Percentiles rank a stretch among this genome's conserved stretches.
These are phyloP conservation scores for Fusarium verticillioides DNA, from an alignment of 2,329 filamentous ascomycete genomes.

Conservation along the genomic window DNA sequence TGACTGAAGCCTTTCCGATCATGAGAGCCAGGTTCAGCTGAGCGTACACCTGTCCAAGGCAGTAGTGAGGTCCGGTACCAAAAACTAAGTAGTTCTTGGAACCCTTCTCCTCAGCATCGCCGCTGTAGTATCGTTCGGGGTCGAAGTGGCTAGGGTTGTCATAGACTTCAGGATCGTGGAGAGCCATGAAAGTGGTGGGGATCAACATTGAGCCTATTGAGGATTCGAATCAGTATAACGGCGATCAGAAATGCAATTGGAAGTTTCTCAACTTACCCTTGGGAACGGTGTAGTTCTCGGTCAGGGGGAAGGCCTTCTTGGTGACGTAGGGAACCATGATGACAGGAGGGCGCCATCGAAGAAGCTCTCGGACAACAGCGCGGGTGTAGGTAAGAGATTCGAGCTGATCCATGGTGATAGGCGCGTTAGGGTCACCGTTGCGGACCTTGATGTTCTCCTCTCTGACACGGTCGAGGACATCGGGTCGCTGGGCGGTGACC, in stretches of 20 bases:
- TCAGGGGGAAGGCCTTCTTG: constrained; percentile 96
- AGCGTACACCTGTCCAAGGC: constrained; percentile 92
- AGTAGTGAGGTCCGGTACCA: constrained; percentile 95
- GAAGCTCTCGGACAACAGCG: constrained; percentile 88
- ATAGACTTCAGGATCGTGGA: constrained; percentile 94
- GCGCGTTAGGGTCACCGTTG: constrained; percentile 76
- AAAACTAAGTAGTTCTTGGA: constrained; percentile 98
- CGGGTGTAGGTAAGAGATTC: constrained; percentile 91
- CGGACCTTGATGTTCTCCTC: constrained; percentile 87
- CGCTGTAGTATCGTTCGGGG: constrained; percentile 90
- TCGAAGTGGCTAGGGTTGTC: constrained; percentile 88
- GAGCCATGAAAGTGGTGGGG: constrained; percentile 87
- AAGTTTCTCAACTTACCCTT: constrained; percentile 68
- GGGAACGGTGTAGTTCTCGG: constrained; percentile 86
- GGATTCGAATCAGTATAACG: constrained; percentile 30
- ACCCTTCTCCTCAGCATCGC: constrained; percentile 85
- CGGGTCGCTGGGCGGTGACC: constrained; percentile 91
- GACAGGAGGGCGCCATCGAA: constrained; percentile 94
- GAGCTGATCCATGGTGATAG: constrained; percentile 83
- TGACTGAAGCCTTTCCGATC: constrained; percentile 88
- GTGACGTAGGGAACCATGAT: constrained; percentile 96
- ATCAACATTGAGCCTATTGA: constrained; percentile 85
- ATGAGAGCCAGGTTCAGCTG: constrained; percentile 88
- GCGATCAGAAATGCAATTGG: background rate
- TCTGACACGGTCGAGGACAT: constrained; percentile 87